These are phyloP conservation scores for Quercus gilva DNA, from an alignment of 306 rosid species.

Conservation along the genomic window DNA sequence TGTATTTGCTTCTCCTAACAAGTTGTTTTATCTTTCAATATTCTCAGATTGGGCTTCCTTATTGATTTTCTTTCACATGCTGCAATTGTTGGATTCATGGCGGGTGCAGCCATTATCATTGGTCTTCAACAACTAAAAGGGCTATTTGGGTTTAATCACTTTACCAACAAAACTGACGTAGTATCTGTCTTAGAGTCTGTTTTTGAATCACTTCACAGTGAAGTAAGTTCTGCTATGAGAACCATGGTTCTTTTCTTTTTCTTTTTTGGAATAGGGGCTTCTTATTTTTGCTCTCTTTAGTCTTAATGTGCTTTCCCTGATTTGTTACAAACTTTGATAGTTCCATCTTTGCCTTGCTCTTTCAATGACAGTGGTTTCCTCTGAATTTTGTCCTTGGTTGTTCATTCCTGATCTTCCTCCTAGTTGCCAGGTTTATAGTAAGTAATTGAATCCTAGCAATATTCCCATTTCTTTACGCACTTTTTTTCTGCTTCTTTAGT, in stretches of 20 bases:
- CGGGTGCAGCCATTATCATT: constrained; percentile 88
- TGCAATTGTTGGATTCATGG: constrained; percentile 95
- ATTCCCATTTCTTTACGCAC: neutral
- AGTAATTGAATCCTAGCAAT: constrained; percentile 24
- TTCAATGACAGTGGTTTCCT: constrained; percentile 64
- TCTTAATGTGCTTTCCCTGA: neutral
- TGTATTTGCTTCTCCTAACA: neutral
- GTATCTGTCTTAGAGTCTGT: constrained; percentile 69
- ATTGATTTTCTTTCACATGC: constrained; percentile 96
- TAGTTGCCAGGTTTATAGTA: constrained; percentile 59
- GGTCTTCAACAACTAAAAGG: constrained; percentile 94
- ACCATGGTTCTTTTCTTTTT: neutral
- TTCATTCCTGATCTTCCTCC: constrained; percentile 72
- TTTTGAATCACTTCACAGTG: constrained; percentile 35
- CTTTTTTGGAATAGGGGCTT: neutral
- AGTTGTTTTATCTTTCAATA: neutral
- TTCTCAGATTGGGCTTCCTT: constrained; percentile 78
- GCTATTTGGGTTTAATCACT: constrained; percentile 65
- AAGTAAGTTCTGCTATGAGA: constrained; percentile 30
- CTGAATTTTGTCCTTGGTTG: constrained; percentile 53
- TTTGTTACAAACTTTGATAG: neutral
- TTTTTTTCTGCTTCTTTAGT: constrained; percentile 4
- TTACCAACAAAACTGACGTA: constrained; percentile 63
- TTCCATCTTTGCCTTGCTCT: neutral
- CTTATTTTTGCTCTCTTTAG: neutral